phyloP scores from a whole-genome alignment of 129 eudicot genomes.

The sunflower (Helianthus annuus) region DNA sequence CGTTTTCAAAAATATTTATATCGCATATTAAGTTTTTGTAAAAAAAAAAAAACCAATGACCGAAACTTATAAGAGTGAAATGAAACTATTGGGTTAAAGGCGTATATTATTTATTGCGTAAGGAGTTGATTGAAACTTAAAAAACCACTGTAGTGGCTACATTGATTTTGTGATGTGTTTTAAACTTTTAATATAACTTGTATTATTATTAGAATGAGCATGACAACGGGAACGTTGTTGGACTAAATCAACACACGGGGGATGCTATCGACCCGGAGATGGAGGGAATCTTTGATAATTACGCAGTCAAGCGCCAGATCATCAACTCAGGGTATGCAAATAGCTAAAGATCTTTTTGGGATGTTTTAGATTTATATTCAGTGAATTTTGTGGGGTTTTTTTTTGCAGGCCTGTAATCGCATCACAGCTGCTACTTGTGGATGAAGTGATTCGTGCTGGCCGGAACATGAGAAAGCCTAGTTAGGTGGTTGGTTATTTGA shows the following conservation, averaged over 20 bases:
- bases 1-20: too few relatives aligned
- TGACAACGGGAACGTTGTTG: slow-evolving; percentile 87
- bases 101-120: too few relatives aligned
- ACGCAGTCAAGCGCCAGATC: slow-evolving; percentile 87
- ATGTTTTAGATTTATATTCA: not conserved
- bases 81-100: too few relatives aligned
- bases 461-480: slow-evolving; percentile 96
- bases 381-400: not conserved
- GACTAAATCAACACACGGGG: slow-evolving; percentile 86
- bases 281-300: slow-evolving; percentile 99
- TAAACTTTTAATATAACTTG: too few relatives aligned
- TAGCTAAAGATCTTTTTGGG: not conserved
- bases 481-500: slow-evolving; percentile 24
- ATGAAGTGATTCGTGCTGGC: slow-evolving; percentile 98
- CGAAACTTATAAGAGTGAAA: too few relatives aligned
- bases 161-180: too few relatives aligned
- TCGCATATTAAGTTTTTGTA: too few relatives aligned
- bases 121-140: too few relatives aligned
- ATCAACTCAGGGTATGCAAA: slow-evolving; percentile 85
- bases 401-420: slow-evolving; percentile 84
- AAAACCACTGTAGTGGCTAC: too few relatives aligned
- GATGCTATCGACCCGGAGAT: slow-evolving; percentile 94
- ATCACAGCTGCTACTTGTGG: slow-evolving; percentile 91
- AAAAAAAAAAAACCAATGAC: too few relatives aligned
- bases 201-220: slow-evolving; percentile 68